These are phyloP conservation scores for Fomes fomentarius DNA, from an alignment of 1,284 basidiomycete genomes.

Conservation along the genomic window DNA sequence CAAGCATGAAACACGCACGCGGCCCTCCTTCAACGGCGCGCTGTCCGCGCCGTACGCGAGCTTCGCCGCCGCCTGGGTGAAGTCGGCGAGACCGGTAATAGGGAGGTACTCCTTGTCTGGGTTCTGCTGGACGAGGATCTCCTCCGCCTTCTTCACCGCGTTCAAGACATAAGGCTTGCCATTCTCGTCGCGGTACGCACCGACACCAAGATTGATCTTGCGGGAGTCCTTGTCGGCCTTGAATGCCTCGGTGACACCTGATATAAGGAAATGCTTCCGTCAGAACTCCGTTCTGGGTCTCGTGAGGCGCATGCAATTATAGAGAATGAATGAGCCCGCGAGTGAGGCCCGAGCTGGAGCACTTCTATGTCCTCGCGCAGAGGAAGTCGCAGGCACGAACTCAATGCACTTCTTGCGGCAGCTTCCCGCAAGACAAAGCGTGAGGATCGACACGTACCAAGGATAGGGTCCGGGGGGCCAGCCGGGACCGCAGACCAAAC, in stretches of 20 bases:
- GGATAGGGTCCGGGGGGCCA: slow-evolving; percentile 93
- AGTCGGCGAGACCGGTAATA: slow-evolving; percentile 89
- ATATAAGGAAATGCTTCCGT: not conserved
- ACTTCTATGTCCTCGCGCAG: slow-evolving; percentile 1
- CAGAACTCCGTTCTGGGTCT: slow-evolving; percentile 9
- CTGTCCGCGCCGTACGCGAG: slow-evolving; percentile 92
- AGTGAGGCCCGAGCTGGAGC: not conserved
- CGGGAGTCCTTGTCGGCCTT: slow-evolving; percentile 89
- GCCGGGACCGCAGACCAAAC: slow-evolving; percentile 86
- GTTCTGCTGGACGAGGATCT: slow-evolving; percentile 65
- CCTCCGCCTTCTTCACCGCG: slow-evolving; percentile 94
- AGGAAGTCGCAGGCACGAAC: slow-evolving; percentile 7
- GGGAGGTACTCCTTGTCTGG: slow-evolving; percentile 98
- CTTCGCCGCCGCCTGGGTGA: slow-evolving; percentile 89
- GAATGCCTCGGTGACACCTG: slow-evolving; percentile 92
- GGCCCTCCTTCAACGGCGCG: slow-evolving; percentile 71
- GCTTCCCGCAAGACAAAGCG: slow-evolving; percentile 7
- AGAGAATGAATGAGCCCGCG: not conserved
- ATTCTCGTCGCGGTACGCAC: slow-evolving; percentile 91
- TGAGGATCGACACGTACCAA: slow-evolving; percentile 58
- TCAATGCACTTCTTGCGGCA: slow-evolving; percentile 10
- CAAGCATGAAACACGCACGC: slow-evolving; percentile 54
- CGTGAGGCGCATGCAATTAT: slow-evolving; percentile 8
- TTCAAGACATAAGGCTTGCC: slow-evolving; percentile 96
- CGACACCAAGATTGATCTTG: slow-evolving; percentile 98